Evolutionary conservation across 306 rosid species (phyloP), one percentile per base, ranked within the genome.

Genomic region (Glycyrrhiza uralensis): DNA sequence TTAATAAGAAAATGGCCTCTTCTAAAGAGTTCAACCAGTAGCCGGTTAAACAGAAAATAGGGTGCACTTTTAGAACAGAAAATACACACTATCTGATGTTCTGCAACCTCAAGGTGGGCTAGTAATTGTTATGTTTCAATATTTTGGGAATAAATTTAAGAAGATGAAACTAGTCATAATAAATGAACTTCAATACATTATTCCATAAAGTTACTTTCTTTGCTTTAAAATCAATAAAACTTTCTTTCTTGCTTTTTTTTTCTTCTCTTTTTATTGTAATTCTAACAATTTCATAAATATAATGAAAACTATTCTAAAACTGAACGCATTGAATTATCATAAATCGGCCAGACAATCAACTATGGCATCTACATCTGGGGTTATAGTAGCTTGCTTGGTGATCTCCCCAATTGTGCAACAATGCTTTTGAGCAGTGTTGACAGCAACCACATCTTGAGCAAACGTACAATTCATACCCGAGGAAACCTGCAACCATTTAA

Each of bases 401-500:
- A 90, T 85, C 83, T 91, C 96, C 22, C 91, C 92, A 32, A 93
- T 44, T 8, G 69, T 11, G 66, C 91, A 83, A 68, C 88, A 86
- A 7, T 74, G 69, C 84, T 87, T 89, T 85, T 91, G 82, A 30
- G 79, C 84, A 24, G 54, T 64, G 79, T 87, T 87, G 42, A 91
- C 49, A 35, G 90, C 92, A 59, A 83, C 88, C 64, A 82, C 74
- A 44, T 91, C 94, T 75, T 91, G 90, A 12, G 92, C 66, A 80
- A 85, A 91, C 41, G 17, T 46, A 84, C 92, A 83, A 59, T 83
- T 79, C 94, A 86, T 77, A 47, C 97, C 98, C 5, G 92, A 17
- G 13, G 88, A 81, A 74, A 94, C 92, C 97, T 93, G 85, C 83
- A 71, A 67, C 33, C 64, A 80, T 65, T 59, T 11, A 7, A 1